phyloP scores from a whole-genome alignment of 768 basidiomycete genomes.

The Xerocomellus amylosporus region DNA sequence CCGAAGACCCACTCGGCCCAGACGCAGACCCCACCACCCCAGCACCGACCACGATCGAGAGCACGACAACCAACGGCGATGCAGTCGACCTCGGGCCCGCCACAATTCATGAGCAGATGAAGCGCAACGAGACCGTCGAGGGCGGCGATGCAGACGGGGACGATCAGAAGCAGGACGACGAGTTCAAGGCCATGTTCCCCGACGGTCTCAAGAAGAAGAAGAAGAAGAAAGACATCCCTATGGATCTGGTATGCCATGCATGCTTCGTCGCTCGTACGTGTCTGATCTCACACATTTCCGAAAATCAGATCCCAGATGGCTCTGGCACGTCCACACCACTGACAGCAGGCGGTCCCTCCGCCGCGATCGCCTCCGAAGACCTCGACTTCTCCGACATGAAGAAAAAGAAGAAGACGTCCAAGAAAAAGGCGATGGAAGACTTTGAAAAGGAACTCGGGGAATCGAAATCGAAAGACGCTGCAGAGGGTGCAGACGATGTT shows the following conservation, averaged over 20 bases:
- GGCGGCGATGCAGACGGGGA: constrained; percentile 34
- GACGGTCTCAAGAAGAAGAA: constrained; percentile 90
- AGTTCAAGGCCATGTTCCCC: constrained; percentile 76
- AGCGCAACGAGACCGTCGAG: constrained; percentile 40
- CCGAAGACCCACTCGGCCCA: constrained; percentile 78
- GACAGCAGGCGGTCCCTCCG: constrained; percentile 34
- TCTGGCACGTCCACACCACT: constrained; percentile 63
- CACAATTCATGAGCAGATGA: constrained; percentile 77
- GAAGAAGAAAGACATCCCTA: constrained; percentile 88
- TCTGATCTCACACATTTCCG: constrained; percentile 1
- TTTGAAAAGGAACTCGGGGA: constrained; percentile 90
- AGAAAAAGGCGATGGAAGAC: constrained; percentile 89
- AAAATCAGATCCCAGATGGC: constrained; percentile 53
- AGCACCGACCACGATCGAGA: constrained; percentile 70
- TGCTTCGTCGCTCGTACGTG: not conserved
- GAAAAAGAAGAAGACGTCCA: constrained; percentile 92
- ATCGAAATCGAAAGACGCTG: constrained; percentile 62
- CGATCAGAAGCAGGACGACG: constrained; percentile 63
- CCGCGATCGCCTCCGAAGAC: constrained; percentile 58
- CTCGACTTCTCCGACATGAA: constrained; percentile 95
- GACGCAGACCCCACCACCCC: constrained; percentile 82
- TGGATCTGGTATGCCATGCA: constrained; percentile 61
- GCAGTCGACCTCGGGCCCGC: constrained; percentile 72
- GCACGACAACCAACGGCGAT: constrained; percentile 66
- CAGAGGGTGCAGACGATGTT: constrained; percentile 54